Base-by-base conservation (phyloP, 2,329 filamentous ascomycete genomes). In the Alternaria sp. region DNA sequence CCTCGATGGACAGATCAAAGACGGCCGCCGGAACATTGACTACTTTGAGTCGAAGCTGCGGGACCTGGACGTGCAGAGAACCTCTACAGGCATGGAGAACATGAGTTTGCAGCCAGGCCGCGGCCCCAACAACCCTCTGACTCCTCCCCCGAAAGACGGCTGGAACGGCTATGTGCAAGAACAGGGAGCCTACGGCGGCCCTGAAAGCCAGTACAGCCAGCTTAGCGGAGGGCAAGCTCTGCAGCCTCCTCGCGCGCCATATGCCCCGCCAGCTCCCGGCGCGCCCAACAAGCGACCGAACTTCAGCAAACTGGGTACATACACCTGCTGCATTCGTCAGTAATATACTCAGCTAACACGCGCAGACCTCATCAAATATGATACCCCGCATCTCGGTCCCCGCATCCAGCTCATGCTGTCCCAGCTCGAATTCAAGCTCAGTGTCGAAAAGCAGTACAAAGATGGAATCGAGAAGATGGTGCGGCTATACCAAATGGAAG, bases 381-480 rank as follows among this genome's bases (percentile, higher is more conserved):
- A 99, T 79, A 97, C 94, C 30, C 92, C 92, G 17, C 93, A 97
- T 79, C 90, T 99, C 66, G 96, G 96, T 32, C 95, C 96, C 64
- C 93, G 96, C 71, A 99, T 99, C 76, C 96, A 99, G 83, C 91
- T 98, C 76, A 99, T 99, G 96, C 85, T 99, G 76, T 97, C 96
- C 51, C 96, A 99, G 81, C 90, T 99, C 67, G 93, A 98, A 81
- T 99, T 99, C 85, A 99, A 99, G 84, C 87, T 99, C 65, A 97
- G 96, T 70, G 96, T 99, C 26, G 96, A 99, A 80, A 97, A 97
- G 79, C 96, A 99, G 82, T 99, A 99, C 82, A 93, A 98, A 70
- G 96, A 97, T 77, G 96, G 96, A 66, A 96, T 99, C 72, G 96
- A 99, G 82, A 99, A 99, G 84, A 98, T 99, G 96, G 93, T 97